Evolutionary conservation across 1,139 yeast genomes (phyloP), one percentile per base, ranked within the genome.

Genomic region (Debaryomyces singareniensis): DNA sequence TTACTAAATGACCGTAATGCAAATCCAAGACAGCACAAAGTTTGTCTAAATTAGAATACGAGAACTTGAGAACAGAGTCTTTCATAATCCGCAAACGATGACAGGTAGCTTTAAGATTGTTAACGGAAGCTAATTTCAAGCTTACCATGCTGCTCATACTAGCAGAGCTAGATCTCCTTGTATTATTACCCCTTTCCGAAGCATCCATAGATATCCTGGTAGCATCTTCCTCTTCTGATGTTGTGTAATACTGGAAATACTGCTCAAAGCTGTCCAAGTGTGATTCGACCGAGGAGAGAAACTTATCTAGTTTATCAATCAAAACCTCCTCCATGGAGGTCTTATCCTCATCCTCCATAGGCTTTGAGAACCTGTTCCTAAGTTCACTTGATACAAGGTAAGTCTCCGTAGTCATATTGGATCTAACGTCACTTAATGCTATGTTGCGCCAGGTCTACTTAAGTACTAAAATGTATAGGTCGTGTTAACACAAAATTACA

Each of bases 21-120:
- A 72, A 76, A 39, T 75, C 79, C 26, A 77, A 49, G 2, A 75
- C 62, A 30, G 64, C 59, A 43, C 67, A 67, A 29, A 77, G 54
- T 26, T 55, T 54, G 26, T 72, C 78, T 34, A 71, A 47, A 39
- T 68, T 71, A 31, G 63, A 64, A 24, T 57, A 54, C 3, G 69
- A 61, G 15, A 61, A 55, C 29, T 67, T 60, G 37, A 75, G 58
- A 20, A 59, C 65, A 26, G 61, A 57, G 28, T 53, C 61, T 32
- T 58, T 68, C 31, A 71, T 63, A 26, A 64, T 47, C 22, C 57
- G 52, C 23, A 71, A 52, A 36, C 72, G 53, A 40, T 66, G 66
- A 38, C 69, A 65, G 32, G 70, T 58, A 37, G 56, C 42, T 39
- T 53, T 62, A 33, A 68, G 55, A 30, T 63, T 59, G 27, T 42